Base-by-base conservation (phyloP, 805 yeast genomes). In the Kregervanrija fluxuum region DNA sequence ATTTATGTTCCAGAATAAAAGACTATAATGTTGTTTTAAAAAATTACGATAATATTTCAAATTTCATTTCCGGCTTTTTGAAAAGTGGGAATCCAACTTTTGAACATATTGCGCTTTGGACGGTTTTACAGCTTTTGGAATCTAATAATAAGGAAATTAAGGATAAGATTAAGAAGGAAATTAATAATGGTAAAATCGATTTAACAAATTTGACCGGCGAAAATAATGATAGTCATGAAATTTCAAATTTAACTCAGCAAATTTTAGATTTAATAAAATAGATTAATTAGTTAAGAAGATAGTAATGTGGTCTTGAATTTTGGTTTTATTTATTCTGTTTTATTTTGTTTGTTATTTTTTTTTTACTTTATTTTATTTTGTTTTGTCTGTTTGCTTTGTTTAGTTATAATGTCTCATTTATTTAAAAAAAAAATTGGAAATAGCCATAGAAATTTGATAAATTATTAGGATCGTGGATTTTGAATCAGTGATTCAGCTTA, bases 91-190 rank as follows among this genome's bases (percentile, higher is more conserved):
- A 90, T 62, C 84, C 95, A 11, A 93, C 98, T 0, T 93, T 93
- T 65, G 98, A 93, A 67, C 99, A 93, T 63, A 93, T 93, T 66
- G 96, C 98, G 1, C 76, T 90, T 48, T 93, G 99, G 99, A 91
- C 96, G 37, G 83, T 90, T 53, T 73, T 91, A 54, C 99, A 93
- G 67, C 74, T 93, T 51, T 75, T 93, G 52, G 99, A 93, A 65
- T 81, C 95, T 48, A 86, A 84, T 55, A 85, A 89, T 59, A 63
- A 65, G 43, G 80, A 80, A 59, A 70, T 84, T 56, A 74, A 72
- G 50, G 48, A 54, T 4, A 60, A 52, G 43, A 54, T 66, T 15
- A 65, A 64, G 40, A 49, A 44, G 39, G 67, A 63, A 45, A 62
- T 66, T 40, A 58, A 57, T 44, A 51, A 43, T 37, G 65, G 63